Percentiles rank a stretch among this genome's conserved stretches.
phyloP scores from a whole-genome alignment of 2,329 filamentous ascomycete genomes.

The Aspergillus sergii region DNA sequence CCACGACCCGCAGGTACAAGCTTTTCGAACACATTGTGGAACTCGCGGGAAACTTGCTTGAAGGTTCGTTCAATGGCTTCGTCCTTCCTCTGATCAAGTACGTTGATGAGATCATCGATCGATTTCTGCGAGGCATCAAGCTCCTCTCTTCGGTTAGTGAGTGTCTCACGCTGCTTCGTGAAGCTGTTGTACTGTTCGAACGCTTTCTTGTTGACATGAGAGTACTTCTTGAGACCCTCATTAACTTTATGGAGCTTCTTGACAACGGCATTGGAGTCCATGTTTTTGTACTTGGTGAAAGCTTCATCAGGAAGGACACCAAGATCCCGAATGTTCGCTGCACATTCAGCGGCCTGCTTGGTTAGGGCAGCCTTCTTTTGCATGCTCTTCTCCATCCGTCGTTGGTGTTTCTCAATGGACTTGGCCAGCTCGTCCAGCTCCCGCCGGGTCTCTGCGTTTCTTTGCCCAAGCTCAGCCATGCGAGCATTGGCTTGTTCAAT shows the following conservation, averaged over 20 bases:
- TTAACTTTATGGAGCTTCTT: slow-evolving; percentile 86
- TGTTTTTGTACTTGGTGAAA: slow-evolving; percentile 85
- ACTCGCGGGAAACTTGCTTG: slow-evolving; percentile 94
- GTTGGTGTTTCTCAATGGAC: slow-evolving; percentile 82
- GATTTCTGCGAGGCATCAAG: slow-evolving; percentile 82
- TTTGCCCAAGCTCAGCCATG: slow-evolving; percentile 62
- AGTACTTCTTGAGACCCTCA: slow-evolving; percentile 91
- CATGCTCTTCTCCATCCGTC: slow-evolving; percentile 87
- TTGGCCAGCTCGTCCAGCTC: slow-evolving; percentile 74
- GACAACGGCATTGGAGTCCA: slow-evolving; percentile 73
- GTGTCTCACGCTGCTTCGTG: slow-evolving; percentile 83
- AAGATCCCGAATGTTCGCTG: slow-evolving; percentile 86
- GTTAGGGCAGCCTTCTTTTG: slow-evolving; percentile 81
- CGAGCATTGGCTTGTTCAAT: slow-evolving; percentile 63
- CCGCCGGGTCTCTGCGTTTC: slow-evolving; percentile 65
- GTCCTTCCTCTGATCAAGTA: slow-evolving; percentile 93
- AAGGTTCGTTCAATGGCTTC: slow-evolving; percentile 98
- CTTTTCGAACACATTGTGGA: slow-evolving; percentile 89
- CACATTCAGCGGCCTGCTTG: slow-evolving; percentile 76
- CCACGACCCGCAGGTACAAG: slow-evolving; percentile 93
- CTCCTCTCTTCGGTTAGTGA: slow-evolving; percentile 82
- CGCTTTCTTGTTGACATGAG: slow-evolving; percentile 98
- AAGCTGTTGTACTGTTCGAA: slow-evolving; percentile 99
- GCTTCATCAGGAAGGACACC: slow-evolving; percentile 93
- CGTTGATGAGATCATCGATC: slow-evolving; percentile 88